phyloP scores from a whole-genome alignment of 129 eudicot genomes.

The Saussurea involucrata region DNA sequence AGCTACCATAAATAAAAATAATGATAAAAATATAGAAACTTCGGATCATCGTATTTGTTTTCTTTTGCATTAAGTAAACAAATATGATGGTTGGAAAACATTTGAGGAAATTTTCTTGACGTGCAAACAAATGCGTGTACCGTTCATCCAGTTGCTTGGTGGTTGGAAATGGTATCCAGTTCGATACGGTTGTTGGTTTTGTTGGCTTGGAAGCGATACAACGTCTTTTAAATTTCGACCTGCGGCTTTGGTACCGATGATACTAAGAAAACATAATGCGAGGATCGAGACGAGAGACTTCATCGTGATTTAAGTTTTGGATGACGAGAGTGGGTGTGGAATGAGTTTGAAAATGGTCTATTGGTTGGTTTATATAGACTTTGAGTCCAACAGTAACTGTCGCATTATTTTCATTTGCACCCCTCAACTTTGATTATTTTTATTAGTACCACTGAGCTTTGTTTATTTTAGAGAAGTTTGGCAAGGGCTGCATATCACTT shows the following conservation, averaged over 20 bases:
- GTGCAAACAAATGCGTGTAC: constrained; percentile 9
- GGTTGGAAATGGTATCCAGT: constrained; percentile 79
- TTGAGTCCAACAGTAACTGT: constrained; percentile 21
- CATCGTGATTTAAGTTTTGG: background rate
- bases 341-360: constrained; percentile 12
- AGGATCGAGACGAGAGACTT: constrained; percentile 15
- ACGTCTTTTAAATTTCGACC: constrained; percentile 10
- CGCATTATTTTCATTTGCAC: background rate
- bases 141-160: constrained; percentile 81
- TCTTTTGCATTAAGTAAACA: background rate
- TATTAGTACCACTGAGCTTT: constrained; percentile 1
- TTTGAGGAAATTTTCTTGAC: too few relatives aligned
- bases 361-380: constrained; percentile 31
- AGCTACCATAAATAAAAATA: background rate
- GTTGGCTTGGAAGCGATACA: background rate
- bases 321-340: constrained; percentile 3
- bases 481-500: constrained; percentile 11
- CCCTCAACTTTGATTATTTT: constrained; percentile 1
- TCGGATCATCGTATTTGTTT: background rate
- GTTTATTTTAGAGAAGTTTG: background rate
- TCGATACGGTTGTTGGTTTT: constrained; percentile 49
- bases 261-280: constrained; percentile 11
- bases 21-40: background rate
- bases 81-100: background rate
- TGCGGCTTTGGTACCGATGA: background rate